Conservation (phyloP, 495 filamentous ascomycete genomes). For the Penicillium manginii region DNA sequence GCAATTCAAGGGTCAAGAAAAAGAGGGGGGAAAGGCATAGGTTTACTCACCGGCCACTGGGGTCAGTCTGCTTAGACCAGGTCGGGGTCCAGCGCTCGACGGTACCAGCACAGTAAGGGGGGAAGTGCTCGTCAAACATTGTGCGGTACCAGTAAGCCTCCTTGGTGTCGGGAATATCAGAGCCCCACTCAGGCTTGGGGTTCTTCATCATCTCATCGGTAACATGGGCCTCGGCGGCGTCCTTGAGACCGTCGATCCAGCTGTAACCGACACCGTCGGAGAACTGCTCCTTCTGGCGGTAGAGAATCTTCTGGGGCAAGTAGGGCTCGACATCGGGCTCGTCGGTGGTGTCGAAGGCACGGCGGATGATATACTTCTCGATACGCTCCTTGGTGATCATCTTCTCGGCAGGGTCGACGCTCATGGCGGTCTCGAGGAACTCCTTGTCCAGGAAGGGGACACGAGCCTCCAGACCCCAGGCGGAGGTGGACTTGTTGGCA, state of each 20-base stretch:
- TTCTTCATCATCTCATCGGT: constrained; percentile 97
- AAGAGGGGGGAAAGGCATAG: background rate
- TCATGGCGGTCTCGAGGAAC: constrained; percentile 91
- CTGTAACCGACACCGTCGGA: constrained; percentile 97
- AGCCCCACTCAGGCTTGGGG: constrained; percentile 93
- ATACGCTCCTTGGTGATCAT: constrained; percentile 89
- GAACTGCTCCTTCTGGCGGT: constrained; percentile 99
- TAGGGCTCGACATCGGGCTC: constrained; percentile 80
- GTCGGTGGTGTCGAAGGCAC: constrained; percentile 92
- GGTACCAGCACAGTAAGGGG: constrained; percentile 83
- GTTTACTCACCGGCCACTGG: constrained; percentile 78
- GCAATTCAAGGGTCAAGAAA: background rate
- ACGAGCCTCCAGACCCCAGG: constrained; percentile 97
- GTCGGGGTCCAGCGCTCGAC: constrained; percentile 98
- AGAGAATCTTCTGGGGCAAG: constrained; percentile 92
- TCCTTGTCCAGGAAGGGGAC: constrained; percentile 97
- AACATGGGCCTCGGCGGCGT: constrained; percentile 83
- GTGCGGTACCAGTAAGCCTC: constrained; percentile 97
- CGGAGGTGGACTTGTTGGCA: constrained; percentile 98
- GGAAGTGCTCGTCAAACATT: constrained; percentile 99
- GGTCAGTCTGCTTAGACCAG: constrained; percentile 95
- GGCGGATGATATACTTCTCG: constrained; percentile 96
- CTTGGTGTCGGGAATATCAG: constrained; percentile 91
- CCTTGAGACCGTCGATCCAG: constrained; percentile 97
- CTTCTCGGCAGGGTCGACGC: constrained; percentile 91